Evolutionary conservation across 306 rosid genomes (phyloP), one percentile per base, ranked within the genome.

Genomic region (Dryas alaskensis): DNA sequence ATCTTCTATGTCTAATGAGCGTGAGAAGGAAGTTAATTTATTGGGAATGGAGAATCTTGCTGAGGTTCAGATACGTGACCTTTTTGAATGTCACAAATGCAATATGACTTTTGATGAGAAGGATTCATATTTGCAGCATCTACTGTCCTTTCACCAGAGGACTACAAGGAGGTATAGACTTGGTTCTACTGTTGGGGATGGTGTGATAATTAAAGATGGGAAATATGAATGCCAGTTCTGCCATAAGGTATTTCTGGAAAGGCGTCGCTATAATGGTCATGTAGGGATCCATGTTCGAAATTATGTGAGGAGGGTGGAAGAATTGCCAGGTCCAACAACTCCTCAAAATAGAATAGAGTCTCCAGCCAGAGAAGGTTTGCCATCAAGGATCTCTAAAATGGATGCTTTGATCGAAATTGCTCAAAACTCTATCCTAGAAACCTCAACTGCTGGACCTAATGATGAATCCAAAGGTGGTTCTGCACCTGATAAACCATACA

Each of bases 141-240:
- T 92, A 11, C 84, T 92, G 73, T 86, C 92, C 42, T 39, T 83
- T 74, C 97, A 92, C 78, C 96, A 89, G 78, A 87, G 87, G 85
- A 92, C 92, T 25, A 92, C 97, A 0, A 88, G 92, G 81, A 77
- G 93, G 79, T 92, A 89, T 64, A 89, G 96, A 16, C 89, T 92
- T 67, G 97, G 97, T 73, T 88, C 97, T 11, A 86, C 97, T 57
- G 96, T 92, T 81, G 93, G 93, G 58, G 97, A 89, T 75, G 97
- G 97, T 63, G 97, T 92, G 74, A 92, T 92, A 76, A 87, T 92
- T 65, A 89, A 88, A 78, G 93, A 92, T 73, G 97, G 96, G n/a
- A 92, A 89, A 73, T 92, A 83, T 78, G 96, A 89, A 79, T 92
- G 97, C 85, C 97, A 92, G 86, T 92, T 92, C 80, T 92, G 97